Evolutionary conservation across 257 asterid species (phyloP).

Genomic region (Solanum dulcamara): DNA sequence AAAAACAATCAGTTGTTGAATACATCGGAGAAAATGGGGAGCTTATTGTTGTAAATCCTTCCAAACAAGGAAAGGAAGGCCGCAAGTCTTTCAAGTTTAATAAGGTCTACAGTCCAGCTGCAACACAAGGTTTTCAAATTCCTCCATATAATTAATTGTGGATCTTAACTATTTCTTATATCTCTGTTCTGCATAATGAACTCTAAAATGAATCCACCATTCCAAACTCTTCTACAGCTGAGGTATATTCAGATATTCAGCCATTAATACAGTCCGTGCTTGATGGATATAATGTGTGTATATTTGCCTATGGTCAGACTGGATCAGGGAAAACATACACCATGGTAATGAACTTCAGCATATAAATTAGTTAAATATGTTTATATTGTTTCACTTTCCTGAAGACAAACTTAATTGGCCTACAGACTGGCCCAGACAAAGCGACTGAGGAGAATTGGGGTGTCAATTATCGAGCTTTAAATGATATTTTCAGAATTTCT

Average conservation of each 20-base stretch:
- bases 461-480: slow-evolving; percentile 49
- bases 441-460: slow-evolving; percentile 34
- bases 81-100: slow-evolving; percentile 41
- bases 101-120: slow-evolving; percentile 37
- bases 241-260: slow-evolving; percentile 70
- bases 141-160: neutral
- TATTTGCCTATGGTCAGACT: slow-evolving; percentile 96
- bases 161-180: neutral
- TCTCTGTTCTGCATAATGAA: neutral
- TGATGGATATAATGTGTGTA: slow-evolving; percentile 89
- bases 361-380: neutral
- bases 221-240: slow-evolving; percentile 31
- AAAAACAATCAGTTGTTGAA: slow-evolving; percentile 53
- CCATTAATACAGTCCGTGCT: slow-evolving; percentile 80
- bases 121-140: slow-evolving; percentile 28
- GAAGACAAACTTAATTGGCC: neutral
- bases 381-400: neutral
- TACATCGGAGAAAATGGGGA: slow-evolving; percentile 80
- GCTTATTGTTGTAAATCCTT: slow-evolving; percentile 23
- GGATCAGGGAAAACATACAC: slow-evolving; percentile 96
- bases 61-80: slow-evolving; percentile 52
- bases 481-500: slow-evolving; percentile 38
- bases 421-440: slow-evolving; percentile 44
- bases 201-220: neutral
- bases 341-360: slow-evolving; percentile 41